Conservation (phyloP, 768 basidiomycete species). For the Gyrodon lividus region DNA sequence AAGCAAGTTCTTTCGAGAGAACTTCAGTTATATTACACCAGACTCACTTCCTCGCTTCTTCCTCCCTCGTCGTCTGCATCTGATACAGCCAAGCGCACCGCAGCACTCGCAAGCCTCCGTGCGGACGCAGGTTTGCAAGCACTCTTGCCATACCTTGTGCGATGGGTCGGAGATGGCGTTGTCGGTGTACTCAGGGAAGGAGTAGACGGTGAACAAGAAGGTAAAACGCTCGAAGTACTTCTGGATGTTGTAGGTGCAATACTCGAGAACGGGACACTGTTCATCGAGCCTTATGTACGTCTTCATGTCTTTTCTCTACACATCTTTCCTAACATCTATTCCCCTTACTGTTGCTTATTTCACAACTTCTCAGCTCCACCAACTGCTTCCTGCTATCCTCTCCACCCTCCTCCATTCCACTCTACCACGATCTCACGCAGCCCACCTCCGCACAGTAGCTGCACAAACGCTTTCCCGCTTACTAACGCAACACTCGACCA, state of each 20-base stretch:
- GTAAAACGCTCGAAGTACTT: conserved; percentile 73
- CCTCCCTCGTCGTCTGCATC: conserved; percentile 47
- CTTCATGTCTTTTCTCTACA: neutral
- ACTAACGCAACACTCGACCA: conserved; percentile 79
- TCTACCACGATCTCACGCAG: conserved; percentile 69
- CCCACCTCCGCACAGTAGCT: conserved; percentile 74
- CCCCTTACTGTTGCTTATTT: neutral
- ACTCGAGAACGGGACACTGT: conserved; percentile 82
- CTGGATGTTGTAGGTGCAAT: conserved; percentile 84
- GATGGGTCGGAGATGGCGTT: conserved; percentile 92
- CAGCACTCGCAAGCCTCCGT: conserved; percentile 86
- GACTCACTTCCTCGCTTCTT: conserved; percentile 81
- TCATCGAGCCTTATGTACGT: conserved; percentile 94
- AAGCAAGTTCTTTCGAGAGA: conserved; percentile 93
- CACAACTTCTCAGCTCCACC: conserved; percentile 69
- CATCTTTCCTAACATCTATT: neutral
- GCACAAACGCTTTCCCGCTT: conserved; percentile 83
- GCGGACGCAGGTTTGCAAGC: conserved; percentile 90
- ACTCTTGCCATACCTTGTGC: conserved; percentile 88
- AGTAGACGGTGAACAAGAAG: conserved; percentile 58
- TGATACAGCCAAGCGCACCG: conserved; percentile 74
- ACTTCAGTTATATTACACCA: conserved; percentile 90
- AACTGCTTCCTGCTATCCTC: conserved; percentile 90
- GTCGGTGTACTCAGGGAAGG: conserved; percentile 55
- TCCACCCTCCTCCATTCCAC: conserved; percentile 88